These are phyloP conservation scores for Amaranthus hypochondriacus DNA, from an alignment of 148 eudicot species.

Conservation along the genomic window DNA sequence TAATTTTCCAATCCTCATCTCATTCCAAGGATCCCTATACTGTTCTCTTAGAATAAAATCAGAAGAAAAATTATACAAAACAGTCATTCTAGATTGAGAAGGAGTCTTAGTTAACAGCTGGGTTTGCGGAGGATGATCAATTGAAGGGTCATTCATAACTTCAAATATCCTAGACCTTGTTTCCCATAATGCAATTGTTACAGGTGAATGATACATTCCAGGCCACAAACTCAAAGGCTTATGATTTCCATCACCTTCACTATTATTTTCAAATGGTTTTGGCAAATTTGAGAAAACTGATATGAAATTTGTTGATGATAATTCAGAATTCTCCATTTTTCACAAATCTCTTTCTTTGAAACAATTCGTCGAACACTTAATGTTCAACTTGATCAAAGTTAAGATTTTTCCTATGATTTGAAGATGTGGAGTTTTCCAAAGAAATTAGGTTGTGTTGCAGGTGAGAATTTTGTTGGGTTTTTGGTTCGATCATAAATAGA, in stretches of 20 bases:
- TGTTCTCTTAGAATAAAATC: slow-evolving; percentile 88
- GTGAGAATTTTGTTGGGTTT: slow-evolving; percentile 5
- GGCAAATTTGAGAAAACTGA: slow-evolving; percentile 66
- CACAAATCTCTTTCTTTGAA: neutral
- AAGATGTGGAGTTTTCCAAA: neutral
- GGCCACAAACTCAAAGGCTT: slow-evolving; percentile 89
- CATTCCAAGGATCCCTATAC: slow-evolving; percentile 93
- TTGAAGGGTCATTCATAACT: slow-evolving; percentile 58
- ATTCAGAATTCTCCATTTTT: slow-evolving; percentile 22
- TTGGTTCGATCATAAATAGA: neutral
- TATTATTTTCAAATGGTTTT: slow-evolving; percentile 40
- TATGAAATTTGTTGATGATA: slow-evolving; percentile 43
- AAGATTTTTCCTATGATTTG: neutral
- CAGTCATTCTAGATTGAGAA: slow-evolving; percentile 52
- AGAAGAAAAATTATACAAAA: slow-evolving; percentile 67
- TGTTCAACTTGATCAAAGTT: slow-evolving; percentile 4
- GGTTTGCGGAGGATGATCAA: slow-evolving; percentile 74
- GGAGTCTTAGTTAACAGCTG: slow-evolving; percentile 63
- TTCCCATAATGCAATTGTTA: slow-evolving; percentile 93
- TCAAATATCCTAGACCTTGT: slow-evolving; percentile 71
- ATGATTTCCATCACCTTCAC: slow-evolving; percentile 30
- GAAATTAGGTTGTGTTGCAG: neutral
- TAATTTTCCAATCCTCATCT: slow-evolving; percentile 88
- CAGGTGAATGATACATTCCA: slow-evolving; percentile 98
- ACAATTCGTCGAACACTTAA: slow-evolving; percentile 23